Evolutionary conservation across 257 asterid species (phyloP).

Genomic region (Vinca minor): DNA sequence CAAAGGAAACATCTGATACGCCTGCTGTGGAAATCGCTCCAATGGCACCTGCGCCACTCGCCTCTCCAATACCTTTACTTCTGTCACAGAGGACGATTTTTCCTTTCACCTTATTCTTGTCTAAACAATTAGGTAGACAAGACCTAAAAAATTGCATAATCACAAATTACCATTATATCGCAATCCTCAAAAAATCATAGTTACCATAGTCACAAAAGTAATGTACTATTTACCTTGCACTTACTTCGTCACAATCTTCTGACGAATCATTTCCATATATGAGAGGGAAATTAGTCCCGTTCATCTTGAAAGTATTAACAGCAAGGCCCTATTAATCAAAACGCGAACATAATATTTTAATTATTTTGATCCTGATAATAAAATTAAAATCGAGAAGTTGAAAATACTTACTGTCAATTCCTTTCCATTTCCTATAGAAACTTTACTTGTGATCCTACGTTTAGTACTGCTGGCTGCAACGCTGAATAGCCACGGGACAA

Average conservation of each 20-base stretch:
- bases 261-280: slow-evolving; percentile 17
- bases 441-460: slow-evolving; percentile 26
- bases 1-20: slow-evolving; percentile 4
- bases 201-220: no score
- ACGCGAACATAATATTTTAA: no score
- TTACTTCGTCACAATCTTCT: not conserved
- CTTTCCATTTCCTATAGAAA: slow-evolving; percentile 37
- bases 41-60: slow-evolving; percentile 13
- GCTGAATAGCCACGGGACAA: slow-evolving; percentile 38
- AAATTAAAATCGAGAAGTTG: not conserved
- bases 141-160: slow-evolving; percentile 10
- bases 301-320: slow-evolving; percentile 21
- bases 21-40: slow-evolving; percentile 12
- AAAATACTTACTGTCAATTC: slow-evolving; percentile 19
- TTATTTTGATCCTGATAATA: no score
- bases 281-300: slow-evolving; percentile 10
- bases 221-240: not conserved
- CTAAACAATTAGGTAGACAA: slow-evolving; percentile 20
- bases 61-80: not conserved
- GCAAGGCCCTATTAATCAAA: slow-evolving; percentile 33
- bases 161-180: not conserved
- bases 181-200: no score
- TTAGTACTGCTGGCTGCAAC: slow-evolving; percentile 35
- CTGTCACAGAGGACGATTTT: slow-evolving; percentile 28
- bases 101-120: slow-evolving; percentile 22